Evolutionary conservation across 225 moss, liverwort and hornwort genomes (phyloP), one percentile per base, ranked within the genome.

Genomic region (Pseudisothecium myosuroides): DNA sequence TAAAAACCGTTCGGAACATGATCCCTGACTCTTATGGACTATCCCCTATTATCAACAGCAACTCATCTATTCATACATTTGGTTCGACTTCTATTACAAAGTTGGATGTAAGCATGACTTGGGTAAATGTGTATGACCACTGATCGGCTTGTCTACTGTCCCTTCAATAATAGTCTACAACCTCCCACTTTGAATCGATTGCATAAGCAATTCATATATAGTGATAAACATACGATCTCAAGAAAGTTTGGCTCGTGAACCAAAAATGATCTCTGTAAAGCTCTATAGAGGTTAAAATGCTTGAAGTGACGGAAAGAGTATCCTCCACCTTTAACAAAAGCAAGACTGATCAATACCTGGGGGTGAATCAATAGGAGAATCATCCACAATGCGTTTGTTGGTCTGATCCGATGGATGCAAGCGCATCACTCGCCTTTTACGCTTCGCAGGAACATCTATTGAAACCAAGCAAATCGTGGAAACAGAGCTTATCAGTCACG

Each of bases 331-430:
- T 31, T 28, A 28, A 89, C 47, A 60, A 61, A 79, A 66, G 27
- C 45, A 85, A 86, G 76, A 43, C 12, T 72, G 81, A 84, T 88
- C 39, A 81, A 31, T 92, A 95, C 95, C 93, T 87, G 79, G 90
- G 9, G 87, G 54, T 17, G 79, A 79, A 77, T 67, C 71, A 22
- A 82, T 34, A 62, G 91, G 83, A 71, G 87, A 86, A 83, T 87
- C 89, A 50, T 95, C 94, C 50, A 91, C 92, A 59, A 95, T 91
- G 84, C 94, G 94, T 83, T 95, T 95, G 91, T 92, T 95, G 66
- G 95, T 93, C 78, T 88, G 93, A 88, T 95, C 95, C 62, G 67
- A 90, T 81, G 93, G 95, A 92, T 95, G 90, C 84, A 93, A 88
- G 81, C 92, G 91, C 95, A 95, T 94, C 65, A 95, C 84, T 66